Evolutionary conservation across 2,329 filamentous ascomycete genomes (phyloP), one percentile per base, ranked within the genome.

Genomic region (Zalaria sp.): DNA sequence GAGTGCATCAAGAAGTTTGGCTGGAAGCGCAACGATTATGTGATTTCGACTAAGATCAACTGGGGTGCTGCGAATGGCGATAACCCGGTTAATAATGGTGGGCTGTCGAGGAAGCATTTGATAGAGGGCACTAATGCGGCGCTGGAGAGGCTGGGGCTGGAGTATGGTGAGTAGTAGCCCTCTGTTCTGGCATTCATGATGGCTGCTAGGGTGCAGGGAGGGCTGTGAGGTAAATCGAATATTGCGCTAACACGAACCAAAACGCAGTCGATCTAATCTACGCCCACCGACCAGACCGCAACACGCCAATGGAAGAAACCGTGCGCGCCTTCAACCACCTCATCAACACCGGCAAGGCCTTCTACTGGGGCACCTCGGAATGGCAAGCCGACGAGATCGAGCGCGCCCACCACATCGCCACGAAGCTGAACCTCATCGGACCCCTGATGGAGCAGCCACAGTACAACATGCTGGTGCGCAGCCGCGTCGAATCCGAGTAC

Each of bases 361-460:
- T 83, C 48, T 81, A 82, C 65, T 81, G 77, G 77, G 78, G 77
- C 35, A 82, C 77, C 0, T 80, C 75, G 0, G 75, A 81, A 57
- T 82, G 78, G 77, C 69, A 67, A 46, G 75, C 78, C 35, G 70
- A 73, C 44, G 77, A 81, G 62, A 81, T 82, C 53, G 69, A 72
- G 4, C 68, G 75, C 44, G 78, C 79, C 0, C 75, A 72, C 65
- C 64, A 73, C 9, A 66, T 75, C 46, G 74, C 78, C 29, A 75
- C 79, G 49, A 68, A 66, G 48, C 66, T 81, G 5, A 67, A 70
- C 9, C 63, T 82, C 34, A 70, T 81, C 46, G 77, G 74, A 5
- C 78, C 78, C 3, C 51, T 79, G 28, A 73, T 79, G 60, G 79
- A 82, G 59, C 78, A 83, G 61, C 77, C 77, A 1, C 64, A 72